Evolutionary conservation across 805 yeast species (phyloP).

Genomic region (Metschnikowia drakensbergensis): DNA sequence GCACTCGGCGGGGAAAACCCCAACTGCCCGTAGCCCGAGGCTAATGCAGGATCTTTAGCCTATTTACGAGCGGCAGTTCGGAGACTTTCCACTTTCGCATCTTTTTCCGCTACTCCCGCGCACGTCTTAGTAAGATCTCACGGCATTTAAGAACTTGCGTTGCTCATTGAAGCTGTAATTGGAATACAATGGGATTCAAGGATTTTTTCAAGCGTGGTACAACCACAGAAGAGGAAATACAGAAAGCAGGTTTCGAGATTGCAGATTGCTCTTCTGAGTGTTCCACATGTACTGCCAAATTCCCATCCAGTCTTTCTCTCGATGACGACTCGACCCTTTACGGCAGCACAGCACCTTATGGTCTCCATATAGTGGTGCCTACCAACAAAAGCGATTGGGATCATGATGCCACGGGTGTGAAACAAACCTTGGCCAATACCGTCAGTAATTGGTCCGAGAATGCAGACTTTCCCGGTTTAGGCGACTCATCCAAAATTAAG

Average conservation of each 20-base stretch:
- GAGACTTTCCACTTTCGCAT: not conserved
- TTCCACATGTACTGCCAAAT: slow-evolving; percentile 48
- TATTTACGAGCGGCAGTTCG: not conserved
- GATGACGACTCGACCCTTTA: slow-evolving; percentile 48
- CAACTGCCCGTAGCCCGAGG: not conserved
- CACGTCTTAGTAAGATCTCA: not conserved
- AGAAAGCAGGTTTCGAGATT: slow-evolving; percentile 26
- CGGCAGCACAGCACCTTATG: slow-evolving; percentile 67
- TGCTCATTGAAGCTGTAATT: not conserved
- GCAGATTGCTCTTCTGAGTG: slow-evolving; percentile 55
- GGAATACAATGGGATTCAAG: slow-evolving; percentile 13
- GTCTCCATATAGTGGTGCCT: slow-evolving; percentile 71
- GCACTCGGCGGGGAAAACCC: not conserved
- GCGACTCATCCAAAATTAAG: slow-evolving; percentile 33
- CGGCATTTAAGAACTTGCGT: not conserved
- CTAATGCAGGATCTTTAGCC: not conserved
- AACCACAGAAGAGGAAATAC: slow-evolving; percentile 12
- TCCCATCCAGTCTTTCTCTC: slow-evolving; percentile 49
- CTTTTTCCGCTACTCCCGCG: slow-evolving; percentile 1
- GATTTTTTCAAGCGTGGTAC: slow-evolving; percentile 14
- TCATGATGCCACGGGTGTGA: slow-evolving; percentile 57
- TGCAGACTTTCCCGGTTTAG: slow-evolving; percentile 20
- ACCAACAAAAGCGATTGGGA: slow-evolving; percentile 86
- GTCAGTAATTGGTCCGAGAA: slow-evolving; percentile 36
- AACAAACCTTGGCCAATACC: slow-evolving; percentile 43